Evolutionary conservation across 1,284 basidiomycete species (phyloP), one percentile per base, ranked within the genome.

Genomic region (Pyrrhoderma noxium): DNA sequence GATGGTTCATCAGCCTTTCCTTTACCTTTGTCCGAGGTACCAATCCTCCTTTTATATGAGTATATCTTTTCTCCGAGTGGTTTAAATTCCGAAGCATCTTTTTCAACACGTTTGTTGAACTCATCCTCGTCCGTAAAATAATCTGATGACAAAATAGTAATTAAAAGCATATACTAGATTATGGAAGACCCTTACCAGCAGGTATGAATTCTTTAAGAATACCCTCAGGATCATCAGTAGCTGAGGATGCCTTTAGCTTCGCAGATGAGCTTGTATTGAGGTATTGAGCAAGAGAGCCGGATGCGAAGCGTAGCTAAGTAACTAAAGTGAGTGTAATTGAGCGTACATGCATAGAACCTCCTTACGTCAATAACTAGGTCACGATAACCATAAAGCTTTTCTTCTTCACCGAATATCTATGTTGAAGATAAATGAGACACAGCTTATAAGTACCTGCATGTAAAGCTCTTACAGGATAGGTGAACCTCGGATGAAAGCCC

Each of bases 381-480:
- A 56, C 81, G 76, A 70, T 97, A 99, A 2, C 95, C 95, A 66
- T 95, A 99, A 59, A 99, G 87, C 67, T 86, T 94, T 71, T 99
- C 93, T 51, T 95, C 89, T 61, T 97, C 91, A 48, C 95, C 95
- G 64, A 87, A 98, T 65, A 97, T 93, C 78, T 89, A 51, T 37
- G 3, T 4, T 9, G n/a, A n/a, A n/a, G n/a, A 23, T 40, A 21
- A 9, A 23, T 56, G 31, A 58, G 46, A 46, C 53, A 9, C 3
- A 16, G 21, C 21, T 36, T 11, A 40, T 13, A 21, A 41, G 44
- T 45, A 49, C 34, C 22, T 35, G 36, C 16, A 40, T 21, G 8
- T 11, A 7, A 16, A 19, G 23, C 35, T 67, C 80, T 54, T 60
- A 89, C 87, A 22, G 92, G 89, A 68, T 94, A 94, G 0, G 91